Evolutionary conservation across 2,329 filamentous ascomycete species (phyloP).

Genomic region (Fusarium foetens): DNA sequence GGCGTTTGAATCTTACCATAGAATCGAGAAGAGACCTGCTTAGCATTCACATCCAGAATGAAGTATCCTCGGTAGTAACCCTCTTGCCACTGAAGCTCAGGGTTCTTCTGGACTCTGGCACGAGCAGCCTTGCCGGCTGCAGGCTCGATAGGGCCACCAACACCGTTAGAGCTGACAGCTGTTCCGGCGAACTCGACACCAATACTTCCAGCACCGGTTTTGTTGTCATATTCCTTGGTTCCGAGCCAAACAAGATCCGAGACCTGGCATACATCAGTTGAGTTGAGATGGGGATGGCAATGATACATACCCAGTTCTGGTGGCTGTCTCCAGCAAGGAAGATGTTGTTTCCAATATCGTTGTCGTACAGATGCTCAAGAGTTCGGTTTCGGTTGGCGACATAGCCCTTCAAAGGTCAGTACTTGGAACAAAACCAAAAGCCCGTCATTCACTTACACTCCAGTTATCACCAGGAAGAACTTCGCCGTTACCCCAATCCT

Average conservation of each 20-base stretch:
- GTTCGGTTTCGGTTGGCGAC: slow-evolving; percentile 77
- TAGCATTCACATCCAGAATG: slow-evolving; percentile 66
- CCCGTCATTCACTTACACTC: slow-evolving; percentile 32
- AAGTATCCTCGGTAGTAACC: slow-evolving; percentile 80
- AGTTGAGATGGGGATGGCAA: rapidly evolving
- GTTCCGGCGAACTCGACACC: slow-evolving; percentile 74
- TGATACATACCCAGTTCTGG: slow-evolving; percentile 33
- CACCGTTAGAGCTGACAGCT: slow-evolving; percentile 59
- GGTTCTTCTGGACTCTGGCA: slow-evolving; percentile 56
- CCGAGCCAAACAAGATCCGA: slow-evolving; percentile 68
- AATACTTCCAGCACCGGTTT: slow-evolving; percentile 64
- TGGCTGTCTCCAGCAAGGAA: slow-evolving; percentile 78
- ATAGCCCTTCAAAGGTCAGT: slow-evolving; percentile 60
- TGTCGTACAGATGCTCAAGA: slow-evolving; percentile 70
- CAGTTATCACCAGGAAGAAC: slow-evolving; percentile 44
- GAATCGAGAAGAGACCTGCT: slow-evolving; percentile 70
- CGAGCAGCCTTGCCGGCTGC: slow-evolving; percentile 43
- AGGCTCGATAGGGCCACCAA: slow-evolving; percentile 57
- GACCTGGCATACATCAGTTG: slow-evolving; percentile 56
- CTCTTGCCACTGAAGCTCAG: slow-evolving; percentile 77
- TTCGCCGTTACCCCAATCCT: slow-evolving; percentile 48
- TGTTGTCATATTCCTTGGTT: slow-evolving; percentile 61
- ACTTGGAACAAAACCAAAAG: rapidly evolving
- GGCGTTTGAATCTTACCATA: slow-evolving; percentile 56
- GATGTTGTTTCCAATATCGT: slow-evolving; percentile 77